phyloP scores from a whole-genome alignment of 1,284 basidiomycete species.

The Grifola frondosa region DNA sequence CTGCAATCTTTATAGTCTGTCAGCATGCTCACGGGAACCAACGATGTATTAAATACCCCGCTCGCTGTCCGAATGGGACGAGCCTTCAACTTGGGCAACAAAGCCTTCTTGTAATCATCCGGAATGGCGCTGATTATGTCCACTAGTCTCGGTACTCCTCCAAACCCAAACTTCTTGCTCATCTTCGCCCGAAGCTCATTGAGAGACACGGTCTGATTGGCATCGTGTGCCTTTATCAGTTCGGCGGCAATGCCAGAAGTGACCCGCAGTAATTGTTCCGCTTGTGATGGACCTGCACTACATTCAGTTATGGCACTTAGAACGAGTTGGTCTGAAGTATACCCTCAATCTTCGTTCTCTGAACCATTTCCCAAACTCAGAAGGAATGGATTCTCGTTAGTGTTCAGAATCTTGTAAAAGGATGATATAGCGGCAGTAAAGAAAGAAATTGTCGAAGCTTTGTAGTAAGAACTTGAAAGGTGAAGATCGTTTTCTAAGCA shows the following conservation, averaged over 20 bases:
- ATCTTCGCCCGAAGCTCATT: constrained; percentile 86
- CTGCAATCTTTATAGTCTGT: constrained; percentile 71
- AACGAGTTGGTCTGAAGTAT: background rate
- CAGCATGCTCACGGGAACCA: constrained; percentile 6
- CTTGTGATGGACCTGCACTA: constrained; percentile 75
- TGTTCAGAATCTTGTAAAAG: no score
- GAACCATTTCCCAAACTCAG: constrained; percentile 52
- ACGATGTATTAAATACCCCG: constrained; percentile 61
- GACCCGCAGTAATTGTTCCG: constrained; percentile 87
- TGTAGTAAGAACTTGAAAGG: no score
- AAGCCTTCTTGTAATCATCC: constrained; percentile 91
- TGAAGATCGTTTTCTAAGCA: no score
- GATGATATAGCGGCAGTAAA: no score
- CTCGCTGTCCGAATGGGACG: constrained; percentile 97
- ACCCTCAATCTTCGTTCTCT: constrained; percentile 49
- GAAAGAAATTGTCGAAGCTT: no score
- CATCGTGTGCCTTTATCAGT: constrained; percentile 88
- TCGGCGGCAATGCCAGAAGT: constrained; percentile 95
- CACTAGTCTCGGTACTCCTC: constrained; percentile 89
- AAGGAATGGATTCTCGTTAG: no score
- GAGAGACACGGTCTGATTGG: constrained; percentile 75
- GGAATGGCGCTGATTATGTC: constrained; percentile 99
- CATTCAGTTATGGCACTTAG: background rate
- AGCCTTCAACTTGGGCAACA: constrained; percentile 90
- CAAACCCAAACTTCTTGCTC: constrained; percentile 87